Base-by-base conservation (phyloP, 768 basidiomycete species). In the Russula sp. region DNA sequence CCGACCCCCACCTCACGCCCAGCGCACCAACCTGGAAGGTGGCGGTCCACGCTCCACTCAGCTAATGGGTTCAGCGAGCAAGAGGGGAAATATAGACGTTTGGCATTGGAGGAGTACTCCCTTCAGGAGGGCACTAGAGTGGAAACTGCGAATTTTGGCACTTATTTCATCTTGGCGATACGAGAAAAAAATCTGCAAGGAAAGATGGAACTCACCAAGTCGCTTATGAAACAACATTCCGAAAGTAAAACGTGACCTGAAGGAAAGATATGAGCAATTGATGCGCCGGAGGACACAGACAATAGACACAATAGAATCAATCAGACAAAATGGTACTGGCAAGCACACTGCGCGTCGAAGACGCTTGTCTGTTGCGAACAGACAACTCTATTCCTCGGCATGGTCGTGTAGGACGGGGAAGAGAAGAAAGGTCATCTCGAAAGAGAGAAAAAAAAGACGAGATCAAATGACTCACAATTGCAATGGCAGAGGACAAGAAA, bases 381-480 rank as follows among this genome's bases (percentile, higher is more conserved):
- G 80, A 87, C 84, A 73, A 72, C 86, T 88, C 87, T 89, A 75
- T 83, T 79, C 74, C 88, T 89, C 88, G 84, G 79, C 89, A 90
- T 86, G 83, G 89, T 90, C 89, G 88, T 87, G 73, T 90, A 90
- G 77, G 88, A 87, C 88, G 88, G 88, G 88, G 88, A 90, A 90
- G 88, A 90, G 89, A 90, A 90, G 83, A 80, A 80, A 80, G 83
- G 34, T 87, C 88, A 89, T 89, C 86, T 56, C 44, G 53, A 30
- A 55, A 59, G 20, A 30, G 32, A 30, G 26, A 30, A 10, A 24
- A 65, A 30, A 66, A 63, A 32, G 59, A 22, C 22, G 3, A 28
- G 16, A 28, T n/a, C 1, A n/a, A 48, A 20, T 38, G 36, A 58
- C 61, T 57, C n/a, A 49, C 32, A 10, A 38, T 30, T 30, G 9